A percentile compares a stretch with the other conserved stretches of the same genome.
Evolutionary conservation across 148 eudicot genomes (phyloP).

Genomic region (Rhododendron henanense): DNA sequence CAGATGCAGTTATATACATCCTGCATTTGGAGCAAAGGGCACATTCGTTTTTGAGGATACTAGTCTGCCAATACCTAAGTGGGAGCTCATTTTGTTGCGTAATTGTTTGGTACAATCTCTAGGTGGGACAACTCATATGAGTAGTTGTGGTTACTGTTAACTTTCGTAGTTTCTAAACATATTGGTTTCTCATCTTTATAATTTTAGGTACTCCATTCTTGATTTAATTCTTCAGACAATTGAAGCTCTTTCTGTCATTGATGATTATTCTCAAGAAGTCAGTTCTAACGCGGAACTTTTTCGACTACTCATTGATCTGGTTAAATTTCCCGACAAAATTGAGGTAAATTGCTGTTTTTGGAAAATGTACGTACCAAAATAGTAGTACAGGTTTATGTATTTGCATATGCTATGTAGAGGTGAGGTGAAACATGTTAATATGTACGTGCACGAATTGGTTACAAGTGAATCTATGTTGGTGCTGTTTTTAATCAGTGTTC

Average conservation of each 20-base stretch:
- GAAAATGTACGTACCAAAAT: background rate
- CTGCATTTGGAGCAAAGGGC: background rate
- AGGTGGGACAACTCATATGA: background rate
- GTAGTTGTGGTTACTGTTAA: background rate
- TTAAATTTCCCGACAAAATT: constrained; percentile 74
- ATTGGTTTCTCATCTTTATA: background rate
- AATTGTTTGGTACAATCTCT: background rate
- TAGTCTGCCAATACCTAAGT: background rate
- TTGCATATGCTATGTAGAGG: background rate
- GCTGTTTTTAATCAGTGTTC: background rate
- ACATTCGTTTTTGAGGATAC: background rate
- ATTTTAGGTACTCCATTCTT: constrained; percentile 67
- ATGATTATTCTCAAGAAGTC: constrained; percentile 65
- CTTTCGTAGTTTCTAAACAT: background rate
- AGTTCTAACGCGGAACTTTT: constrained; percentile 62
- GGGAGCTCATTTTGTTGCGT: background rate
- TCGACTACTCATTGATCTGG: constrained; percentile 55
- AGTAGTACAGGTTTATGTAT: background rate
- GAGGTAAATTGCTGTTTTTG: constrained; percentile 45
- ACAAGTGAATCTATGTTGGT: background rate
- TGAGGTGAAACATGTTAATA: background rate
- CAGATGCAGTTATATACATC: background rate
- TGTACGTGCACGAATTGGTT: background rate
- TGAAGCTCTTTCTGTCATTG: constrained; percentile 72
- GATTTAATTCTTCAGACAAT: constrained; percentile 74